Evolutionary conservation across 208 protist genomes (phyloP), one percentile per base, ranked within the genome.

Genomic region (Entamoeba moshkovskii): DNA sequence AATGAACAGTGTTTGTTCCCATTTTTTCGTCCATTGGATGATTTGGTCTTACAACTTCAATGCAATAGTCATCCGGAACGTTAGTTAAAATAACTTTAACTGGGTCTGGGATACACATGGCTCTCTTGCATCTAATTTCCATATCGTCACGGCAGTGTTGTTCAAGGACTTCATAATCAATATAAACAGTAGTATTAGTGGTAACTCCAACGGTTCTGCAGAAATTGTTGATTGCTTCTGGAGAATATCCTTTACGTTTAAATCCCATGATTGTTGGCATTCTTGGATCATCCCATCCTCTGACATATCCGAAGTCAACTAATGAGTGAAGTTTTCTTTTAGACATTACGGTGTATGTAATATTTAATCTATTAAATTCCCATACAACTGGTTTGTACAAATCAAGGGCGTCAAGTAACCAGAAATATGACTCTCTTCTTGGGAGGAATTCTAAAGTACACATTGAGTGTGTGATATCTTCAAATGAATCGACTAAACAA

Each of bases 401-500:
- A 42, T 95, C 95, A 93, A 94, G 91, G 0, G 94, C 95, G 92
- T 97, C 95, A 42, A 97, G 94, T 13, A 98, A 66, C 97, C 98
- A 99, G 94, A 99, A 98, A 95, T 99, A 99, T 92, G 97, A 98
- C 93, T 98, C 97, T 44, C 98, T 96, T 94, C 98, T 48, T 46
- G 97, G 98, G 95, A 99, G 97, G 95, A 99, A 99, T 96, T 99
- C 99, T 47, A 99, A 96, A 13, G 99, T 99, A 97, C 99, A 99
- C 6, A 99, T 96, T 18, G 99, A 99, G 96, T 99, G 99, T 48
- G 99, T 99, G 94, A 99, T 99, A 96, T 99, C 96, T 96, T 99
- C 99, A 45, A 99, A 95, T 15, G 98, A 98, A 96, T 99, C 99
- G 48, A 98, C 97, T 49, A 99, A 96, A 96, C 99, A 99, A 97